Base-by-base conservation (phyloP, 2,329 filamentous ascomycete species). In the Nigrograna mackinnonii region DNA sequence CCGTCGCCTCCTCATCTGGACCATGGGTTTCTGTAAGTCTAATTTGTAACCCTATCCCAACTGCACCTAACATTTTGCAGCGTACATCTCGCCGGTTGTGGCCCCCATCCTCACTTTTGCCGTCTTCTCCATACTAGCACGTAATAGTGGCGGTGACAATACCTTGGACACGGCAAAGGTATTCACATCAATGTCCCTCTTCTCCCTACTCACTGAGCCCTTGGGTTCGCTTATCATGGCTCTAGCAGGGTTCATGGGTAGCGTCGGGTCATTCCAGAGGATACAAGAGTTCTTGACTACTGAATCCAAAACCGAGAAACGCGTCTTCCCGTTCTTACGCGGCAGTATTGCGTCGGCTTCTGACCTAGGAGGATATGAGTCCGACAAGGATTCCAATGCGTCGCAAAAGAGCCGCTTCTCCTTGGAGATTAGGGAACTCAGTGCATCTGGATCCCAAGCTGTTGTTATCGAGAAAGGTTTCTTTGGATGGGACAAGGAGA, bases 151-250 rank as follows among this genome's bases (percentile, higher is more conserved):
- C 19, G 58, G 62, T 12, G 43, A 55, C 17, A 54, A 42, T 24
- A 58, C 59, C 1, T 55, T 77, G 16, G 69, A 71, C 30, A 70
- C 71, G 4, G 64, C 70, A 3, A 68, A 59, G 6, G 69, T 72
- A 1, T 77, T 74, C 47, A 76, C 75, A 1, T 73, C 75, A 2
- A 49, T 78, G 4, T 74, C 74, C 0, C 67, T 78, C 0, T 75
- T 77, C 40, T 66, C 71, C 0, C 63, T 78, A 6, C 52, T 77
- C 3, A 64, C 73, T 1, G 72, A 77, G 31, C 75, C 75, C 4
- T 62, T 77, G 1, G 52, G 70, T 14, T 70, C 68, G 3, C 57
- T 77, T 22, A 72, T 78, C 6, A 73, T 74, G 67, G 68, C 71
- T 6, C 54, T 76, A 7, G 67, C 70, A 43, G 60, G 67, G 4